phyloP scores from a whole-genome alignment of 768 basidiomycete genomes.

The Boletus rubroflammeus region DNA sequence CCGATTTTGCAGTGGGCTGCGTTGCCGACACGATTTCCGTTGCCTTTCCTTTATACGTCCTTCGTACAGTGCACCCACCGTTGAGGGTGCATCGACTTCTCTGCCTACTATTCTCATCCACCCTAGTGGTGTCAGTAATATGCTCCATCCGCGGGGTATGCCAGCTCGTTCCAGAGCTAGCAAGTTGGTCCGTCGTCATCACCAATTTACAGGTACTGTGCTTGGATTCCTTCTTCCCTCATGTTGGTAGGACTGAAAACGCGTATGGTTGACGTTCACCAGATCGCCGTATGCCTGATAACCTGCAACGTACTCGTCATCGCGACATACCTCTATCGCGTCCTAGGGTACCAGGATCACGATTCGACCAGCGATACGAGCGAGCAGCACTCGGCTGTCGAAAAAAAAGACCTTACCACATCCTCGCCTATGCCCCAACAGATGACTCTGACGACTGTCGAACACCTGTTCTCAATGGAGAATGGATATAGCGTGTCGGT shows the following conservation, averaged over 20 bases:
- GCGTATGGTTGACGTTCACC: not conserved
- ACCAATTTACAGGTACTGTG: slow-evolving; percentile 9
- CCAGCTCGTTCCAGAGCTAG: not conserved
- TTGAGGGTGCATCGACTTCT: slow-evolving; percentile 5
- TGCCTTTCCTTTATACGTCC: slow-evolving; percentile 7
- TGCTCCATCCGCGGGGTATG: not conserved
- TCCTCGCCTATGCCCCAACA: not conserved
- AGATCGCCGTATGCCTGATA: slow-evolving; percentile 17
- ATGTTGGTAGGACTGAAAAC: not conserved
- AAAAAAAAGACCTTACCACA: not conserved
- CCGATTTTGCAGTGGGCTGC: not conserved
- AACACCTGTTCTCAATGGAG: not conserved
- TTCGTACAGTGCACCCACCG: not conserved
- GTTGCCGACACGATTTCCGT: not conserved
- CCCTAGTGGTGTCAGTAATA: not conserved
- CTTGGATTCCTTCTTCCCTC: too few species aligned
- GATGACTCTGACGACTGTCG: slow-evolving; percentile 15
- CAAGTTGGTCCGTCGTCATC: not conserved
- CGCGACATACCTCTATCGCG: slow-evolving; percentile 25
- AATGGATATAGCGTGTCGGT: not conserved
- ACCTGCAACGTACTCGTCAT: slow-evolving; percentile 25
- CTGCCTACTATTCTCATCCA: slow-evolving; percentile 7
- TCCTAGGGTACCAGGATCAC: slow-evolving; percentile 1
- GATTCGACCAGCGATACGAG: not conserved
- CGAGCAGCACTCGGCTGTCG: not conserved